Evolutionary conservation across 1,139 yeast genomes (phyloP), one percentile per base, ranked within the genome.

Genomic region (Taphrina populina): DNA sequence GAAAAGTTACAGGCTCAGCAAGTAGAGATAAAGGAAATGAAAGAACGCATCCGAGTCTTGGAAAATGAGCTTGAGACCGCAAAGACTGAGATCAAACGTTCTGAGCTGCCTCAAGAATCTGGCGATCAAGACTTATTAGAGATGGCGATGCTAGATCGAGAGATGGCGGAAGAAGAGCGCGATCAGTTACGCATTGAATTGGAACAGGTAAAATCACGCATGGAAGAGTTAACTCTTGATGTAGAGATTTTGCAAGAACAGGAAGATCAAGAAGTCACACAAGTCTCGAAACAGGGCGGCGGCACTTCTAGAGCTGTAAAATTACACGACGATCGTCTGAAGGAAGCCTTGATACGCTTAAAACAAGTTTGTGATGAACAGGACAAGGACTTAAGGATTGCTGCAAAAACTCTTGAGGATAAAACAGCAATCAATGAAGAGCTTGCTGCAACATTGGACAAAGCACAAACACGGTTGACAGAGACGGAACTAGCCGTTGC

Each of bases 91-190:
- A 24, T 13, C 2, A 17, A 26, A 15, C 26, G 33, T 29, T 17
- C n/a, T 5, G 39, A 41, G 7, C 43, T 11, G 21, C n/a, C 29
- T n/a, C 11, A 11, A 6, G 39, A 7, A 3, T 27, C n/a, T n/a
- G 46, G 35, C 17, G 17, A 15, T 19, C 21, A 32, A 4, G 80
- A 78, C 40, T 68, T 72, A 0, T 60, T 82, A 19, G 90, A 84
- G 62, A 69, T 76, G 64, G 65, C 77, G 0, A 67, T 76, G 0
- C 71, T 81, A 1, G 88, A 83, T 55, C 73, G 75, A 57, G 84
- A 78, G 59, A 75, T 75, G 64, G 71, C 80, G 2, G 73, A 72
- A 26, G 76, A 72, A 35, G 69, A 72, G 10, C 76, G 73, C 51
- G 72, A 69, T 10, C 62, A 67, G 3, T 65, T 83, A 24, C 64